phyloP scores from a whole-genome alignment of 495 filamentous ascomycete genomes.

The Penicillium macrosclerotiorum region DNA sequence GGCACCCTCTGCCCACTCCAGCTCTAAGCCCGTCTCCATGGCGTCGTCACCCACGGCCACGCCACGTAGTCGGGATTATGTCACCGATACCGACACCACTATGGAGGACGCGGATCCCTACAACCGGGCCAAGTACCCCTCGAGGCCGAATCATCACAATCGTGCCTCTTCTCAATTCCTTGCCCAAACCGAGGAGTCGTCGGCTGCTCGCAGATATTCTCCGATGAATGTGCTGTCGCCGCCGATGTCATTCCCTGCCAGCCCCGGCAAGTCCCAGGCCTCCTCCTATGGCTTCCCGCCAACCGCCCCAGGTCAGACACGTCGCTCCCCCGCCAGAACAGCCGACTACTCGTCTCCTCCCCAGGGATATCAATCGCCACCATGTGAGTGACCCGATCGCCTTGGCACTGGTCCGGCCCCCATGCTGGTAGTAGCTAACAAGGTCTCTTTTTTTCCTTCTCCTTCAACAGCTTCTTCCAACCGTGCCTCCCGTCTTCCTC shows the following conservation, averaged over 20 bases:
- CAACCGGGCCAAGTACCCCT: constrained; percentile 72
- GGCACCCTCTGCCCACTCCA: constrained; percentile 50
- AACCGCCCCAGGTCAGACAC: constrained; percentile 35
- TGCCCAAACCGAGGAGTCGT: constrained; percentile 65
- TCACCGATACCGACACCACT: constrained; percentile 73
- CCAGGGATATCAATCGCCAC: constrained; percentile 64
- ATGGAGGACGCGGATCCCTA: constrained; percentile 94
- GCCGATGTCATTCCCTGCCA: constrained; percentile 54
- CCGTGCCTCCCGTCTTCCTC: constrained; percentile 56
- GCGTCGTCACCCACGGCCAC: constrained; percentile 63
- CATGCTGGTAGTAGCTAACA: not conserved
- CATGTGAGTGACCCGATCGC: constrained; percentile 43
- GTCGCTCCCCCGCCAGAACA: constrained; percentile 57
- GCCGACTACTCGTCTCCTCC: constrained; percentile 59
- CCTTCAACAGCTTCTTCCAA: constrained; percentile 28
- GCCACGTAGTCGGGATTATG: constrained; percentile 65
- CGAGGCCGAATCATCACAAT: constrained; percentile 66
- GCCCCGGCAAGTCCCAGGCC: constrained; percentile 55
- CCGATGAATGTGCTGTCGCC: constrained; percentile 84
- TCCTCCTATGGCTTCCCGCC: constrained; percentile 45
- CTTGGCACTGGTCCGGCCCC: not conserved
- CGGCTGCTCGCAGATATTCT: constrained; percentile 87
- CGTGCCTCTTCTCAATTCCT: constrained; percentile 63
- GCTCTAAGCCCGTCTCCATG: constrained; percentile 53
- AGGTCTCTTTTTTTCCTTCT: constrained; percentile 1